Evolutionary conservation across 345 rosid species (phyloP).

Genomic region (Corchorus capsularis): DNA sequence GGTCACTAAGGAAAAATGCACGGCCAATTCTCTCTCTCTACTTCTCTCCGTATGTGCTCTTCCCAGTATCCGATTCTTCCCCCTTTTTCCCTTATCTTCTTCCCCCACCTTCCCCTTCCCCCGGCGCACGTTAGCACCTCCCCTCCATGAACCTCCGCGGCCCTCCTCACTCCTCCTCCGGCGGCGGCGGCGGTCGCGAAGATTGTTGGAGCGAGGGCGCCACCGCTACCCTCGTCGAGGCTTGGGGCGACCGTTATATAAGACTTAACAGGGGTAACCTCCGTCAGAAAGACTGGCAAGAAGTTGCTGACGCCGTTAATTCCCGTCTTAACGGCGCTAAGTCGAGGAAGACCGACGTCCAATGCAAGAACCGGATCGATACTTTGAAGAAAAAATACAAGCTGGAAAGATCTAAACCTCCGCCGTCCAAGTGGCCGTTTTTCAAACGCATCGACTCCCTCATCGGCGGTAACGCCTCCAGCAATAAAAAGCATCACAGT

Average conservation of each 20-base stretch:
- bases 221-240: constrained; percentile 68
- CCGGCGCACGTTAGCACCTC: constrained; percentile 33
- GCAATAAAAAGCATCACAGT: constrained; percentile 28
- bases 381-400: constrained; percentile 36
- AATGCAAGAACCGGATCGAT: constrained; percentile 76
- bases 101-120: constrained; percentile 13
- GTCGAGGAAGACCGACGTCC: constrained; percentile 61
- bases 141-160: constrained; percentile 30
- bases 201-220: constrained; percentile 96
- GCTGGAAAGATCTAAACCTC: constrained; percentile 5
- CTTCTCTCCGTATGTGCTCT: constrained; percentile 3
- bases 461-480: constrained; percentile 48
- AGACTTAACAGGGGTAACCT: constrained; percentile 80
- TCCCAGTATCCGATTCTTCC: constrained; percentile 22
- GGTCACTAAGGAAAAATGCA: constrained; percentile 34
- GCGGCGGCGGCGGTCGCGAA: constrained; percentile 53
- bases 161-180: constrained; percentile 26
- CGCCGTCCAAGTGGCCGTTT: constrained; percentile 11
- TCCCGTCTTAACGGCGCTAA: constrained; percentile 43
- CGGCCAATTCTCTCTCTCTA: constrained; percentile 26
- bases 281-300: constrained; percentile 82
- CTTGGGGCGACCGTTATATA: constrained; percentile 83
- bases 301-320: constrained; percentile 76
- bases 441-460: constrained; percentile 38
- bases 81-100: constrained; percentile 21